Evolutionary conservation across 73 alveolate species (phyloP), one percentile per base, ranked within the genome.

Genomic region (Paramecium tetraurelia): DNA sequence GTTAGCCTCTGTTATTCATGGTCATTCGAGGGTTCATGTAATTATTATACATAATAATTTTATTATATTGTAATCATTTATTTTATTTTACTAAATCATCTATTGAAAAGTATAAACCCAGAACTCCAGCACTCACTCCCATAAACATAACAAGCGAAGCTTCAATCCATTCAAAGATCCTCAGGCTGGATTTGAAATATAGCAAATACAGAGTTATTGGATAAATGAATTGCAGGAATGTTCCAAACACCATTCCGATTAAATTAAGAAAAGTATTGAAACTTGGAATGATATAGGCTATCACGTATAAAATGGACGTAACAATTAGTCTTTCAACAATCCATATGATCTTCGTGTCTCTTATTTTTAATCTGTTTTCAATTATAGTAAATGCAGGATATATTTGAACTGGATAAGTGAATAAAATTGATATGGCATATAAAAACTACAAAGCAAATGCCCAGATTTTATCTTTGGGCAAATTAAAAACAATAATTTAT

Each of bases 371-470:
- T 43, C 72, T 80, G 7, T 40, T 44, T 80, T 80, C 90, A 9
- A 80, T 40, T 44, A 80, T 48, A 2, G 46, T 24, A 22, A 80
- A 80, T 41, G 90, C 90, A 8, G 90, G 90, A 24, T 80, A 24
- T 22, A 80, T 80, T 80, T 80, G 21, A 24, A 80, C 72, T 14
- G 90, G 90, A 10, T 80, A 80, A 1, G 90, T 80, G 6, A 80
- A 80, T 48, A 80, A 48, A 44, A 80, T 80, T 41, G 90, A 80
- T 44, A 80, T 21, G 7, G 90, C 90, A 80, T 80, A 80, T 31
- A 27, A 22, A 8, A 80, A 44, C 12, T 80, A 80, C 43, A 80
- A 48, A 3, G 57, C 18, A 48, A 43, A 80, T 24, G 90, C 43
- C 72, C 46, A 80, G 5, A 68, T 21, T 68, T 35, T 18, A 11